These are phyloP conservation scores for Hyphopichia buzzinii DNA, from an alignment of 1,139 yeast species.

Conservation along the genomic window DNA sequence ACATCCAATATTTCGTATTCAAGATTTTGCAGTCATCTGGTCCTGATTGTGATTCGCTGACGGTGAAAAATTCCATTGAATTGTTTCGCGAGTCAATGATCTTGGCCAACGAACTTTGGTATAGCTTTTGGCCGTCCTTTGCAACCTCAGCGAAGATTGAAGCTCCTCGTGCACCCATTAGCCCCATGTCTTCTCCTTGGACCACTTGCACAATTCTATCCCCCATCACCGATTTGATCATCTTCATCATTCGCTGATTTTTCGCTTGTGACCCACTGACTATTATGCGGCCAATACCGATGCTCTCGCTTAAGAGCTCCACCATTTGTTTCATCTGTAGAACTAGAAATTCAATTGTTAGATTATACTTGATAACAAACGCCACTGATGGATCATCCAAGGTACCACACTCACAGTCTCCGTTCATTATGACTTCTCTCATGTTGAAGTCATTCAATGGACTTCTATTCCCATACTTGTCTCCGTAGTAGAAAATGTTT, in stretches of 20 bases:
- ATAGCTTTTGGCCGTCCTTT: no score
- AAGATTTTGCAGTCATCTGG: not conserved
- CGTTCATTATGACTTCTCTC: conserved; percentile 49
- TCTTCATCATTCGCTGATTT: conserved; percentile 37
- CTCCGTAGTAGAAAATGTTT: conserved; percentile 50
- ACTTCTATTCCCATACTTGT: conserved; percentile 54
- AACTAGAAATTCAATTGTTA: conserved; percentile 47
- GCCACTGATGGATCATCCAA: conserved; percentile 10
- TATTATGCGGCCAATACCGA: conserved; percentile 19
- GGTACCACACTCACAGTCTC: conserved; percentile 26
- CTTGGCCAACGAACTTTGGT: no score
- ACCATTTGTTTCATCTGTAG: conserved; percentile 47
- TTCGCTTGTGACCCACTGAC: conserved; percentile 54
- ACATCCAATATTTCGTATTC: conserved; percentile 3
- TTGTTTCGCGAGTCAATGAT: no score
- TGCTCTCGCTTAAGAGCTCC: conserved; percentile 18
- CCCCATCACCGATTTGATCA: conserved; percentile 1
- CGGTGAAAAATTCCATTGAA: no score
- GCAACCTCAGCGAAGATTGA: conserved; percentile 19
- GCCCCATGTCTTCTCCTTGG: not conserved
- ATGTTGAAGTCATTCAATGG: conserved; percentile 51
- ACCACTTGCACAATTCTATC: not conserved
- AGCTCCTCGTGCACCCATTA: conserved; percentile 38
- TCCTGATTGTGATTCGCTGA: no score
- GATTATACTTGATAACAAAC: conserved; percentile 40